Evolutionary conservation across 2,329 filamentous ascomycete species (phyloP).

Genomic region (Cryphonectria radicalis): DNA sequence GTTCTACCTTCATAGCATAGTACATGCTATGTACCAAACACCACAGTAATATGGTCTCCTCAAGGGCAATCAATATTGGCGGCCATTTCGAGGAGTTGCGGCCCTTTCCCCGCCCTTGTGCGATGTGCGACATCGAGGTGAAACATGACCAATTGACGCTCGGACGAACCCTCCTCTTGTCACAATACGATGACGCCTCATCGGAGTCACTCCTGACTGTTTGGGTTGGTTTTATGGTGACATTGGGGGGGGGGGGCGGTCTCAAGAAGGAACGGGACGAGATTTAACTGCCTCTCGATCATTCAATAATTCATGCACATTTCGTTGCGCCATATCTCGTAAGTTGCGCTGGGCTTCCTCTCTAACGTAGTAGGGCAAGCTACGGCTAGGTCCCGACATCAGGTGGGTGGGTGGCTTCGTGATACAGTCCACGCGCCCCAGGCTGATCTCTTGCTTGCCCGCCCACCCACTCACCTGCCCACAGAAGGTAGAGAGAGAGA

Average conservation of each 20-base stretch:
- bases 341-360: background rate
- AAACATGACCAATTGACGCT: conserved; percentile 28
- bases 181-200: conserved; percentile 1
- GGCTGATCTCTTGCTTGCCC: background rate
- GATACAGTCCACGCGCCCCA: background rate
- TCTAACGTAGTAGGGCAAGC: background rate
- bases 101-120: conserved; percentile 27
- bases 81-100: background rate
- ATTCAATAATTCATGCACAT: background rate
- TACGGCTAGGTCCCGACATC: background rate
- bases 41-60: background rate
- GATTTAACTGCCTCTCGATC: background rate
- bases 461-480: too few relatives aligned
- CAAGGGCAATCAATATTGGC: background rate
- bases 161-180: conserved; percentile 14
- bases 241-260: background rate
- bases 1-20: background rate
- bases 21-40: background rate
- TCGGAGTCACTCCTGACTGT: background rate
- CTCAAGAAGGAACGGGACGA: background rate
- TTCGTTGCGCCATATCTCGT: conserved; percentile 1
- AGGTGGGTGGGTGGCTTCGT: background rate
- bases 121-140: conserved; percentile 28
- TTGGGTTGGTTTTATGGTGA: background rate
- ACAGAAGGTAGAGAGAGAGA: background rate